Conservation (phyloP, 306 rosid genomes). For the Erythrophleum fordii region DNA sequence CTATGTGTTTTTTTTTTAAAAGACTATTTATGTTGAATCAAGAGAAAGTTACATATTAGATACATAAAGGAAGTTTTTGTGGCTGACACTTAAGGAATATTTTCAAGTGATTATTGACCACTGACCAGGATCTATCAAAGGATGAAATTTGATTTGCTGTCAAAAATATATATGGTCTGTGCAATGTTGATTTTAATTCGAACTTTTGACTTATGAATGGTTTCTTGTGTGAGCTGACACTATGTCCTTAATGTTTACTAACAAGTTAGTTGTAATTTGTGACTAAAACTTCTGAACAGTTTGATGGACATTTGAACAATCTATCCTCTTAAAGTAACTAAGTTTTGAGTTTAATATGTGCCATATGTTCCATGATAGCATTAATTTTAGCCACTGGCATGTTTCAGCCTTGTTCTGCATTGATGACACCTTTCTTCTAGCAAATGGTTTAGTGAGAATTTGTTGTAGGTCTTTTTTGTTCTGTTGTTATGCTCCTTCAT, state of each 20-base stretch:
- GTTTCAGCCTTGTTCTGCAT: slow-evolving; percentile 12
- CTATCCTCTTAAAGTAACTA: neutral
- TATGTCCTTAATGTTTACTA: neutral
- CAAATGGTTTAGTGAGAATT: slow-evolving; percentile 31
- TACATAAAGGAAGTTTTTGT: slow-evolving; percentile 12
- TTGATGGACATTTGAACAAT: neutral
- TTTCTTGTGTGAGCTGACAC: no score
- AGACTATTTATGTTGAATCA: no score
- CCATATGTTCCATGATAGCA: neutral
- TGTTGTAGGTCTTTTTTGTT: slow-evolving; percentile 1
- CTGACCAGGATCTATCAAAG: neutral
- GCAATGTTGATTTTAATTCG: no score
- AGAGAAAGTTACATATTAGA: neutral
- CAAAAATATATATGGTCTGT: no score
- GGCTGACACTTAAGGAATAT: slow-evolving; percentile 10
- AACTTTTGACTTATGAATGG: no score
- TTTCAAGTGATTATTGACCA: neutral
- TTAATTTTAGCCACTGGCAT: slow-evolving; percentile 27
- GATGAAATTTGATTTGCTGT: no score
- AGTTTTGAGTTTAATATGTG: slow-evolving; percentile 22
- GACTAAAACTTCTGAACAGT: neutral
- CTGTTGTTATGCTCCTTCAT: slow-evolving; percentile 30
- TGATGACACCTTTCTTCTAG: slow-evolving; percentile 18
- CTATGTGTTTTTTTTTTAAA: no score
- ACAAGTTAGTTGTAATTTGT: neutral